Evolutionary conservation across 2,329 filamentous ascomycete species (phyloP).

Genomic region (Fusarium burgessii): DNA sequence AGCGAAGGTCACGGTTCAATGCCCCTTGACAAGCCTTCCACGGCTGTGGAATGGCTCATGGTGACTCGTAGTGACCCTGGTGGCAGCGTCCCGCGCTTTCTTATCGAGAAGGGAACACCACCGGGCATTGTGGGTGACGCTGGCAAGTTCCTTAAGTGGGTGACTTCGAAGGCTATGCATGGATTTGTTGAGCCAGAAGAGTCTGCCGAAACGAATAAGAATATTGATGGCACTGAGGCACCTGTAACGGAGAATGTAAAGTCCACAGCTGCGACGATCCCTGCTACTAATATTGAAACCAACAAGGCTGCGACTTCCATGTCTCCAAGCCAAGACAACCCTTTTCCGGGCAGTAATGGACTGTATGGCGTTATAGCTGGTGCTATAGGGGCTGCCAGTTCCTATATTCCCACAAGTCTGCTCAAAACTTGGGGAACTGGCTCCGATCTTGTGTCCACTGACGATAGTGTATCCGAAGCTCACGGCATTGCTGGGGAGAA

Average conservation of each 20-base stretch:
- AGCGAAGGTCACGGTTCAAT: slow-evolving; percentile 29
- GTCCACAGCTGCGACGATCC: slow-evolving; percentile 1
- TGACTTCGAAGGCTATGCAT: slow-evolving; percentile 56
- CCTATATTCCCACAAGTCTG: slow-evolving; percentile 56
- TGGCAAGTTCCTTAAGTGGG: slow-evolving; percentile 84
- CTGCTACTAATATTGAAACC: slow-evolving; percentile 47
- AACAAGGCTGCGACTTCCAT: slow-evolving; percentile 45
- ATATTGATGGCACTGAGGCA: slow-evolving; percentile 8
- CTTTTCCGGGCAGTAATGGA: slow-evolving; percentile 57
- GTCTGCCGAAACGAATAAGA: slow-evolving; percentile 11
- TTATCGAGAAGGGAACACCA: slow-evolving; percentile 91
- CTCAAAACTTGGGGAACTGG: slow-evolving; percentile 48
- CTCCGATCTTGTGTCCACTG: slow-evolving; percentile 44
- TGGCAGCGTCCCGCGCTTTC: slow-evolving; percentile 86
- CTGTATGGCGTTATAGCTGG: slow-evolving; percentile 68
- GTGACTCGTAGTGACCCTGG: slow-evolving; percentile 90
- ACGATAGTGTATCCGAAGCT: slow-evolving; percentile 44
- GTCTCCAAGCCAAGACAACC: slow-evolving; percentile 43
- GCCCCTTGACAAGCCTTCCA: slow-evolving; percentile 50
- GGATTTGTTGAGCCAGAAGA: slow-evolving; percentile 48
- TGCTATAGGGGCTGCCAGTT: slow-evolving; percentile 64
- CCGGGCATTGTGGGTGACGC: slow-evolving; percentile 83
- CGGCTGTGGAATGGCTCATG: slow-evolving; percentile 87
- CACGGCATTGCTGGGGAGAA: slow-evolving; percentile 42
- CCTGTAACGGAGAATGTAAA: slow-evolving; percentile 4